Evolutionary conservation across 176 grass and related monocot species (phyloP).

Genomic region (Zoysia japonica): DNA sequence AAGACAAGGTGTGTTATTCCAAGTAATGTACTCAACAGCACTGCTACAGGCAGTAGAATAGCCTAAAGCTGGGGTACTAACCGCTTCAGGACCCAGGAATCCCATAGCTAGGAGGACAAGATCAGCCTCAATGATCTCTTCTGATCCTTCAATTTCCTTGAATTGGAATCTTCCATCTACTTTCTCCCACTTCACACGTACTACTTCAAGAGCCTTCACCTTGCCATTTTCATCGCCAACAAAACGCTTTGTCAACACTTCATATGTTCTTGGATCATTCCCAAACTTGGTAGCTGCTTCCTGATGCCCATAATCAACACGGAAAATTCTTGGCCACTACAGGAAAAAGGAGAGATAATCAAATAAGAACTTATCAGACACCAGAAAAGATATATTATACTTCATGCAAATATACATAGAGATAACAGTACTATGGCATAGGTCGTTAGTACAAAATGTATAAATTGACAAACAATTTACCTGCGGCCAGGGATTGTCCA

Average conservation of each 20-base stretch:
- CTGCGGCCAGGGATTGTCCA: constrained; percentile 93
- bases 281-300: constrained; percentile 88
- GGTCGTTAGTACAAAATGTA: neutral
- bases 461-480: constrained; percentile 36
- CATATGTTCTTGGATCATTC: constrained; percentile 87
- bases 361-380: constrained; percentile 30
- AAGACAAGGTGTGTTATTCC: constrained; percentile 36
- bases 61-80: constrained; percentile 33
- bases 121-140: constrained; percentile 92
- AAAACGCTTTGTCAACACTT: constrained; percentile 83
- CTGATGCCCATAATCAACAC: constrained; percentile 92
- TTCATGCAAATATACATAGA: neutral
- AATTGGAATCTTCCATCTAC: constrained; percentile 64
- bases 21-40: neutral
- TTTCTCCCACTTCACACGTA: constrained; percentile 73
- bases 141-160: constrained; percentile 76
- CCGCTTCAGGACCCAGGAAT: constrained; percentile 86
- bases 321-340: constrained; percentile 92
- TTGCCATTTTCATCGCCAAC: constrained; percentile 79
- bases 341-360: constrained; percentile 31
- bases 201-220: constrained; percentile 79
- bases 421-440: neutral
- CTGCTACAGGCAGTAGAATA: constrained; percentile 9
- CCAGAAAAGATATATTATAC: constrained; percentile 21
- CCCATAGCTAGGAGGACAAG: constrained; percentile 97